Base-by-base conservation (phyloP, 352 stramenopile genomes). In the Phytophthora tubulina region DNA sequence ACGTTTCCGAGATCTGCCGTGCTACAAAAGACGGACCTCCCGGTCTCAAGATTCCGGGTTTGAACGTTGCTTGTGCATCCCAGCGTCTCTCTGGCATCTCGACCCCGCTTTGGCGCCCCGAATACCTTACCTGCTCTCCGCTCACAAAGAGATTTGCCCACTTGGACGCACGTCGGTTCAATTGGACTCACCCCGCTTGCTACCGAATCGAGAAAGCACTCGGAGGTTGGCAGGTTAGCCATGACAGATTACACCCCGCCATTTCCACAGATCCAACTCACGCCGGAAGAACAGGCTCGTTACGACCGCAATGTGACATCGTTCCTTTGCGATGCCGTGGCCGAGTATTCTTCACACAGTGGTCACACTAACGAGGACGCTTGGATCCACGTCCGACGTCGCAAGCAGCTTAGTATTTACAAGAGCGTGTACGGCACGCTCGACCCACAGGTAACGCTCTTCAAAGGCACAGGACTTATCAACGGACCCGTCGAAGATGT, bases 341-440 rank as follows among this genome's bases (percentile, higher is more conserved):
- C 74, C 39, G 71, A 82, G 48, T 85, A 81, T 52, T 79, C 75
- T 4, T 52, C 72, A 31, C 68, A 82, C 17, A 57, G 49, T 5
- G 48, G 67, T 5, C 69, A 75, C n/a, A 81, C 60, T n/a, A 77
- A 80, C 32, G 72, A 81, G 62, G 59, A 76, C 36, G 68, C 72
- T 13, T 88, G 78, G 80, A 73, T 83, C 21, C 78, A 80, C 36
- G 80, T 87, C 11, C 73, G 78, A 6, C 61, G 68, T 46, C 73
- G 74, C 42, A 55, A 72, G 4, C 63, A 75, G 58, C 76, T 87
- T 63, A 78, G 49, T 63, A 77, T 87, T 64, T 87, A 79, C 72
- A 83, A 83, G 48, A 85, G 78, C 46, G 67, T 82, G 9, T 79
- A 85, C 46, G 72, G 69, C 50, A 76, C 79, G 14, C 64, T 64